Evolutionary conservation across 305 asterid species (phyloP), one percentile per base, ranked within the genome.

Genomic region (Fraxinus paxiana): DNA sequence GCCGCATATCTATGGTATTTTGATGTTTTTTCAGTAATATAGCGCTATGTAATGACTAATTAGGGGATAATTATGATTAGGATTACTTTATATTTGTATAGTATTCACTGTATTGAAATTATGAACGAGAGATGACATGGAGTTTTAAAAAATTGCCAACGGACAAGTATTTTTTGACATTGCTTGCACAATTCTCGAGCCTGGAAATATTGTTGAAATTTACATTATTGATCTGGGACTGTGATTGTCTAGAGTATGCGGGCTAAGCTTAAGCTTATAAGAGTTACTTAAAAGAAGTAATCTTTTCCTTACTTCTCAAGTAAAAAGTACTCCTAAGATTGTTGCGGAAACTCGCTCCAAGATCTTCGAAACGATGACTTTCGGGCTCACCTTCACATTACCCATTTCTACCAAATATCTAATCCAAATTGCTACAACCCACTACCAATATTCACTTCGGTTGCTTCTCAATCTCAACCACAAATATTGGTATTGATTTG

Each of bases 1-100:
- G 95, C 97, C 63, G 73, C 93, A 35, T 94, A 94, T 85, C 96
- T 94, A 22, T 94, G 97, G 98, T 92, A 41, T 38, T 80, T 43
- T 20, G 12, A 5, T 80, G 2, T 75, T 20, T 75, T 30, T 70
- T 28, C 17, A 18, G 33, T 13, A 51, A 6, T 61, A 56, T 38
- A 28, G 37, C 46, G 77, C 56, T 77, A 15, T 1, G 6, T 12
- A n/a, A 5, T 54, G 18, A 24, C 15, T 79, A 15, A 48, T 70
- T 70, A 10, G 20, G 22, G 33, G 8, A 51, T 30, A 70, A 12
- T 56, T 33, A 61, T 20, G 18, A 3, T 22, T 26, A 6, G 31
- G 35, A 17, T 76, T 46, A 4, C 35, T 28, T 67, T 67, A 22
- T 67, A 28, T 65, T 61, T 61, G 33, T 61, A 61, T 61, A 22